Evolutionary conservation across 1,139 yeast genomes (phyloP).

Genomic region (Arxiozyma telluris): DNA sequence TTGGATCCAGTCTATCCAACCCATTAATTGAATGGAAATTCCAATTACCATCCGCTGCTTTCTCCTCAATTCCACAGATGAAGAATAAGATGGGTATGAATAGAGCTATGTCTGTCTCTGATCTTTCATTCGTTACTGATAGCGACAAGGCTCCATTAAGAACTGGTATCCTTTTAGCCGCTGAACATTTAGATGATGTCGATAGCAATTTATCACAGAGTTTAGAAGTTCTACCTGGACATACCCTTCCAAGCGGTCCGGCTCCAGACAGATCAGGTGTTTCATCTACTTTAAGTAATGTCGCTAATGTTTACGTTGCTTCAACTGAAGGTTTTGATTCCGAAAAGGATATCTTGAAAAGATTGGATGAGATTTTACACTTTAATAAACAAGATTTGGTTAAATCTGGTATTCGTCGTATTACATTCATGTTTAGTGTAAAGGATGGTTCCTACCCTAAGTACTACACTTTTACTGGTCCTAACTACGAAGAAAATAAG

Average conservation of each 20-base stretch:
- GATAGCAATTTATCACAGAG: slow-evolving; percentile 77
- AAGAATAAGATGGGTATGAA: slow-evolving; percentile 47
- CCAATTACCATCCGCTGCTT: slow-evolving; percentile 77
- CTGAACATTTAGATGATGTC: slow-evolving; percentile 76
- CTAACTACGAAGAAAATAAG: slow-evolving; percentile 70
- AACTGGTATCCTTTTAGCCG: slow-evolving; percentile 81
- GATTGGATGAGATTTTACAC: slow-evolving; percentile 56
- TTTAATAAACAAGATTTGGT: slow-evolving; percentile 63
- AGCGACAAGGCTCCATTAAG: slow-evolving; percentile 54
- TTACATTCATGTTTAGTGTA: slow-evolving; percentile 82
- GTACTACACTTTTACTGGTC: slow-evolving; percentile 91
- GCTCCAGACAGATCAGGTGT: slow-evolving; percentile 39
- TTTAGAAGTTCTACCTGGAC: slow-evolving; percentile 56
- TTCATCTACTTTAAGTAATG: slow-evolving; percentile 50
- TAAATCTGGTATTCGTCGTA: slow-evolving; percentile 74
- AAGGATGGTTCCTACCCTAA: slow-evolving; percentile 83
- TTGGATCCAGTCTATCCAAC: slow-evolving; percentile 20
- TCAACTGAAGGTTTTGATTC: slow-evolving; percentile 64
- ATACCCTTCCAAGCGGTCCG: slow-evolving; percentile 33
- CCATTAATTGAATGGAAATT: slow-evolving; percentile 85
- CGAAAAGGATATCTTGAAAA: slow-evolving; percentile 59
- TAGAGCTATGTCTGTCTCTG: slow-evolving; percentile 88
- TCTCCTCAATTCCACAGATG: slow-evolving; percentile 51
- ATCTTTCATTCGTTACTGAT: slow-evolving; percentile 75
- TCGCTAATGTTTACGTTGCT: slow-evolving; percentile 69